Evolutionary conservation across 345 rosid species (phyloP), one percentile per base, ranked within the genome.

Genomic region (Toxicodendron radicans): DNA sequence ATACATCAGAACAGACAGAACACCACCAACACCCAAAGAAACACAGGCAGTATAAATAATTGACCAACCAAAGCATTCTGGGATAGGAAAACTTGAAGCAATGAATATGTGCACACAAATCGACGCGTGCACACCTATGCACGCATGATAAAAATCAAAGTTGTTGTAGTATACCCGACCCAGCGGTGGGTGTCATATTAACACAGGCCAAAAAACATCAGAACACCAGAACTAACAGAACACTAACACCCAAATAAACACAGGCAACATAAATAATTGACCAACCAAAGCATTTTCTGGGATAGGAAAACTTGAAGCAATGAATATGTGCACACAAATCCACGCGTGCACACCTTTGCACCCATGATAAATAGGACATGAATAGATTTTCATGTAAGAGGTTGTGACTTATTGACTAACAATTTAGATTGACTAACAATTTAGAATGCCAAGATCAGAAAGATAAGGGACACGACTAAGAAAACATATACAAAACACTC

Each of bases 1-100:
- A n/a, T n/a, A n/a, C n/a, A n/a, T n/a, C n/a, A n/a, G n/a, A n/a
- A n/a, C n/a, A n/a, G n/a, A n/a, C n/a, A n/a, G n/a, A n/a, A n/a
- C n/a, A n/a, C n/a, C n/a, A n/a, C n/a, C n/a, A n/a, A n/a, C n/a
- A n/a, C n/a, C n/a, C n/a, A n/a, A n/a, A n/a, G n/a, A 79, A 87
- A 79, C 86, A 85, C 80, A 84, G 76, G 82, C 79, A 83, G 76
- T 79, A 85, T 80, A 79, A 81, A 81, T 30, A 75, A 82, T 81
- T 79, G 85, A 80, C 83, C 76, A 82, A 84, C 82, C 78, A 83
- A 86, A 84, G 81, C 83, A 76, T 72, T 80, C 70, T 56, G 71
- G 73, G 75, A 83, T 74, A 76, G 78, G 80, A 83, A 88, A 85
- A 83, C 83, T 80, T 74, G 82, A 71, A 83, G 76, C 75, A 54